Evolutionary conservation across 2,329 filamentous ascomycete species (phyloP).

Genomic region (Clathrospora elynae): DNA sequence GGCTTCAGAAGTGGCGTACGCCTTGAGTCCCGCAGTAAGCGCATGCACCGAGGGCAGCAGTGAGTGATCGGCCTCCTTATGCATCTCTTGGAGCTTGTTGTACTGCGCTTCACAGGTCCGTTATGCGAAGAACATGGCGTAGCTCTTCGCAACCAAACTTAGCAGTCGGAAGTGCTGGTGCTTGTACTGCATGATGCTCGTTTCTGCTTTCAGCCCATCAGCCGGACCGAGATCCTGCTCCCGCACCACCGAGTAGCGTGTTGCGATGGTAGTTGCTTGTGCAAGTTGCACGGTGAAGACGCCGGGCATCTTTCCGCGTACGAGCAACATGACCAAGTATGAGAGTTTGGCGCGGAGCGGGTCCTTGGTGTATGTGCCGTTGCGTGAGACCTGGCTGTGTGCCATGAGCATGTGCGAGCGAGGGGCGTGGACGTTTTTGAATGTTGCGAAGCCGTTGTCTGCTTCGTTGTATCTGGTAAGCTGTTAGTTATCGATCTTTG

Average conservation of each 20-base stretch:
- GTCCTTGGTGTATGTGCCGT: slow-evolving; percentile 52
- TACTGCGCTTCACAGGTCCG: slow-evolving; percentile 7
- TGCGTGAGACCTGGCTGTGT: slow-evolving; percentile 52
- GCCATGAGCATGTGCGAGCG: slow-evolving; percentile 56
- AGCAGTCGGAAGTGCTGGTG: slow-evolving; percentile 25
- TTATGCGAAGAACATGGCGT: slow-evolving; percentile 26
- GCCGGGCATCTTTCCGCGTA: slow-evolving; percentile 50
- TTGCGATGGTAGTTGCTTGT: slow-evolving; percentile 57
- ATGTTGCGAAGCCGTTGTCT: slow-evolving; percentile 58
- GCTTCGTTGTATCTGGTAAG: slow-evolving; percentile 51
- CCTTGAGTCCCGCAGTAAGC: slow-evolving; percentile 49
- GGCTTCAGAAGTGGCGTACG: slow-evolving; percentile 55
- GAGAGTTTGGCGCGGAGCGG: slow-evolving; percentile 51
- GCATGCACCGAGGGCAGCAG: slow-evolving; percentile 37
- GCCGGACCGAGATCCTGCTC: slow-evolving; percentile 42
- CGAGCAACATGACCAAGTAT: slow-evolving; percentile 55
- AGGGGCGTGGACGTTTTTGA: slow-evolving; percentile 53
- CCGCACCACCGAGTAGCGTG: slow-evolving; percentile 55
- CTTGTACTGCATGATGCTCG: slow-evolving; percentile 19
- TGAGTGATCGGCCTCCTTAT: slow-evolving; percentile 7
- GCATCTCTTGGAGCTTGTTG: slow-evolving; percentile 7
- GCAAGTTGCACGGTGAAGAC: slow-evolving; percentile 57
- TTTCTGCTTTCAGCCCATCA: slow-evolving; percentile 6
- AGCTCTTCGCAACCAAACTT: slow-evolving; percentile 20
- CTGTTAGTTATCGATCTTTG: slow-evolving; percentile 25